phyloP scores from a whole-genome alignment of 2,329 filamentous ascomycete species.

The Fusarium pseudoanthophilum region DNA sequence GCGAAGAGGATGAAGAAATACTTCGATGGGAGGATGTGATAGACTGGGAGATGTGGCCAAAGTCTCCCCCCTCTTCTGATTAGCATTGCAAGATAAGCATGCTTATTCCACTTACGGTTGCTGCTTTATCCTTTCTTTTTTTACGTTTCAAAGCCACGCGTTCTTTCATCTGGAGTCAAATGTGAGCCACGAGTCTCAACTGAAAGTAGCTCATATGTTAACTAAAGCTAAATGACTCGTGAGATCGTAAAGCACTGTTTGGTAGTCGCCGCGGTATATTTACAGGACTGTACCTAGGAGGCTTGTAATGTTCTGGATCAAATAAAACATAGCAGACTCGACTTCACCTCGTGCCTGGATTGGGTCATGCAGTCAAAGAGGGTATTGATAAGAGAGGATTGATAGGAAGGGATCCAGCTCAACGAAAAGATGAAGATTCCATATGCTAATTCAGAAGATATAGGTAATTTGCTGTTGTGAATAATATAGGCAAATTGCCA shows the following conservation, averaged over 20 bases:
- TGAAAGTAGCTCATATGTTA: background rate
- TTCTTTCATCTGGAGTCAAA: background rate
- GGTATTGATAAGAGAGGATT: too few species aligned
- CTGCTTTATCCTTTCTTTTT: background rate
- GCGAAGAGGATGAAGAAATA: background rate
- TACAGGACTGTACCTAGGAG: too few species aligned
- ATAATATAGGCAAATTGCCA: background rate
- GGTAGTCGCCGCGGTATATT: too few species aligned
- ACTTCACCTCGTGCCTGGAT: too few species aligned
- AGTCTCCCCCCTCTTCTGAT: slow-evolving; percentile 13
- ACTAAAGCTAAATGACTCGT: too few species aligned
- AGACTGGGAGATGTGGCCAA: slow-evolving; percentile 10
- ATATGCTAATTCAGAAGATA: too few species aligned
- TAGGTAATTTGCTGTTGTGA: background rate
- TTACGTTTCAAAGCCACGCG: background rate
- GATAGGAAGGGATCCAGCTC: too few species aligned
- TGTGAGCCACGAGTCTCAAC: background rate
- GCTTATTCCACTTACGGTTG: accelerated
- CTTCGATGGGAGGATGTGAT: slow-evolving; percentile 25
- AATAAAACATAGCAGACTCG: too few species aligned
- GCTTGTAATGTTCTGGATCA: too few species aligned
- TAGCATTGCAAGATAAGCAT: background rate
- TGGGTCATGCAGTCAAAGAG: too few species aligned
- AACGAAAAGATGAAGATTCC: too few species aligned
- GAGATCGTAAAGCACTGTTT: too few species aligned